Evolutionary conservation across 148 eudicot genomes (phyloP), one percentile per base, ranked within the genome.

Genomic region (Silene uniflora): DNA sequence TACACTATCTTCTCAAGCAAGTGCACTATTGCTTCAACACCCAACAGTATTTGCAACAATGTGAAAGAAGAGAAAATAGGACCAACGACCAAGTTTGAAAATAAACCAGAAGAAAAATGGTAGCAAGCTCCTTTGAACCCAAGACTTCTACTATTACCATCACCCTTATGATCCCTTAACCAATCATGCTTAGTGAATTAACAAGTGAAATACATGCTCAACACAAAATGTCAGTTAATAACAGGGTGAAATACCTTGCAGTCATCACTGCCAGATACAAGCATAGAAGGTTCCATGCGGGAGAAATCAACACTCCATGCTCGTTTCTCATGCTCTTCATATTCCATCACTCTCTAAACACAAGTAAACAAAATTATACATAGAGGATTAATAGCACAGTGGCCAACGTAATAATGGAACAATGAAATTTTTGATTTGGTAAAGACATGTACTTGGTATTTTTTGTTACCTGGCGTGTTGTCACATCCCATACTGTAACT

Each of bases 271-370:
- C 94, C 94, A 60, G 91, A 90, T 32, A 90, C 90, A 79, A 90
- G 94, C 94, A 86, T 88, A 12, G 91, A 83, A 75, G 91, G 94
- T 76, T 90, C 91, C 22, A 86, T 88, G 72, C 83, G 81, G 18
- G 91, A 90, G 81, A 90, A 90, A 79, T 88, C 94, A 62, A 90
- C 94, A 81, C 91, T 90, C 91, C 91, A 88, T 67, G 88, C 91
- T 63, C 90, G 86, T 78, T 90, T 90, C 74, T 90, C 94, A 76
- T 90, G 94, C 73, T 90, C 94, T 78, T 88, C 94, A 47, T 90
- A 90, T 76, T 90, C 91, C 91, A 86, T 88, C 56, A 90, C 85
- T 78, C 94, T 90, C 91, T 88, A 75, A 81, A 21, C 18, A 12
- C 18, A 73, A 21, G 25, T 13, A 21, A 27, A 58, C 19, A 70